phyloP scores from a whole-genome alignment of 345 rosid genomes.

The Arabidopsis arenosa region DNA sequence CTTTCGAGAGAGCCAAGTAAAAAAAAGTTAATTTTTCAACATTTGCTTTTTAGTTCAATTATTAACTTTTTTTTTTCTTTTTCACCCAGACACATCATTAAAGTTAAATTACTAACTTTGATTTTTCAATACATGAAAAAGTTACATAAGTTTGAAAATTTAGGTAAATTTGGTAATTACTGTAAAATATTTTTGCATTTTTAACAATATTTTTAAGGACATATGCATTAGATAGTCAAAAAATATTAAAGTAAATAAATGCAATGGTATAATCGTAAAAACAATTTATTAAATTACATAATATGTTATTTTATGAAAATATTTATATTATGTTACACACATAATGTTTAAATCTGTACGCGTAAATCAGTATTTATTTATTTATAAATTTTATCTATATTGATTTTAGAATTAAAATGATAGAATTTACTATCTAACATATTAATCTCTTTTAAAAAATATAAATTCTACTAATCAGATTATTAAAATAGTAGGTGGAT shows the following conservation, averaged over 20 bases:
- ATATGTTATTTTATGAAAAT: no score
- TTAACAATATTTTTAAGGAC: background rate
- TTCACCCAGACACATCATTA: background rate
- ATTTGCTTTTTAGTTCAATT: slow-evolving; percentile 1
- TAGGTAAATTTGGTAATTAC: background rate
- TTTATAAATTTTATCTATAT: background rate
- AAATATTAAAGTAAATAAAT: no score
- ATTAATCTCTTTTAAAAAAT: no score
- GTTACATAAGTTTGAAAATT: background rate
- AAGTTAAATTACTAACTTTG: background rate
- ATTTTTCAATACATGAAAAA: background rate
- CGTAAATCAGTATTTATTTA: background rate
- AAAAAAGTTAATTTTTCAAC: background rate
- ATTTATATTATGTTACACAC: no score
- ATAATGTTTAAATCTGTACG: background rate
- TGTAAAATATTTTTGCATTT: background rate
- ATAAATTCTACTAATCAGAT: no score
- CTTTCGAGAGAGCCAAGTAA: slow-evolving; percentile 1
- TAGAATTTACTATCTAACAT: background rate
- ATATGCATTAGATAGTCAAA: background rate
- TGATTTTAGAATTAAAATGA: background rate
- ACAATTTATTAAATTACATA: no score
- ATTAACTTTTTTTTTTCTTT: background rate
- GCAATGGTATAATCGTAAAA: background rate
- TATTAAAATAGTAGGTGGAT: background rate